phyloP scores from a whole-genome alignment of 2,329 filamentous ascomycete genomes.

The Monilinia laxa region DNA sequence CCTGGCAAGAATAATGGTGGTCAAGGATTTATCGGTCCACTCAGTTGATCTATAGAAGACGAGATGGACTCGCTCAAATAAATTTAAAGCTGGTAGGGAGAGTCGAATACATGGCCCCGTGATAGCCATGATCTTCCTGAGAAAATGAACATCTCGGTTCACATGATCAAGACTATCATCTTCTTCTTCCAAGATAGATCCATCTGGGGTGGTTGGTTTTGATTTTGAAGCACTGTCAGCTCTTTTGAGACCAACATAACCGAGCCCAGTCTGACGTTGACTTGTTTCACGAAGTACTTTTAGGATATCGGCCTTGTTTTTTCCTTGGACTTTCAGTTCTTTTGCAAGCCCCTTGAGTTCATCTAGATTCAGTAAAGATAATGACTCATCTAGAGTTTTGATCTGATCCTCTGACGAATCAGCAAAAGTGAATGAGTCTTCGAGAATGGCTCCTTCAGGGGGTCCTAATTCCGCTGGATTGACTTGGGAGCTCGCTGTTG shows the following conservation, averaged over 20 bases:
- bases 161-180: conserved; percentile 50
- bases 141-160: conserved; percentile 72
- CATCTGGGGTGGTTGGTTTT: conserved; percentile 23
- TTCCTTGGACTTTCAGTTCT: conserved; percentile 82
- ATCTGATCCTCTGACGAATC: conserved; percentile 74
- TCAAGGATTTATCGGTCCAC: conserved; percentile 96
- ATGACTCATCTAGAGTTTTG: conserved; percentile 77
- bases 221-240: conserved; percentile 38
- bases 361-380: conserved; percentile 76
- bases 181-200: conserved; percentile 42
- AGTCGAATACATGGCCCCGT: conserved; percentile 84
- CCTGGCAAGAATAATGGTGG: conserved; percentile 88
- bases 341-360: conserved; percentile 84
- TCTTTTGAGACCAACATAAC: conserved; percentile 64
- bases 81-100: conserved; percentile 66
- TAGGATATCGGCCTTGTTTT: conserved; percentile 80
- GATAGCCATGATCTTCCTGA: conserved; percentile 71
- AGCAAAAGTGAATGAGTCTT: conserved; percentile 69
- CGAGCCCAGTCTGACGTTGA: conserved; percentile 72
- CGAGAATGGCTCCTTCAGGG: conserved; percentile 51
- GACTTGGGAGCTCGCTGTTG: conserved; percentile 28
- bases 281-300: conserved; percentile 72
- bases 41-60: conserved; percentile 95
- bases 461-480: conserved; percentile 49
- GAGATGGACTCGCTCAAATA: conserved; percentile 92